phyloP scores from a whole-genome alignment of 352 stramenopile species.

The Phytophthora chlamydospora region DNA sequence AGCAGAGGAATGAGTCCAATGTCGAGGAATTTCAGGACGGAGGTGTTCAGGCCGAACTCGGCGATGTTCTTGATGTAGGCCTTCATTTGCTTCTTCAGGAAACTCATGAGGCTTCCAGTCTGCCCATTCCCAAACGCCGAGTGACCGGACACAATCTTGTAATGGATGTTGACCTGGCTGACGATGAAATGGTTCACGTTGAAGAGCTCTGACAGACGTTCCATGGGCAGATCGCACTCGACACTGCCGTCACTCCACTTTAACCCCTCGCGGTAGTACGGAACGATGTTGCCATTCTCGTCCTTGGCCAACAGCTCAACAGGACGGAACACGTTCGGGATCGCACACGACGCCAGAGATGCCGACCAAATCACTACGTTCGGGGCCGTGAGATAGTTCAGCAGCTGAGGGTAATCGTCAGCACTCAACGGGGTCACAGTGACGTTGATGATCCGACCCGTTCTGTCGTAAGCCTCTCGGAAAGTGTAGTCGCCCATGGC shows the following conservation, averaged over 20 bases:
- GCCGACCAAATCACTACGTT: conserved; percentile 99
- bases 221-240: conserved; percentile 96
- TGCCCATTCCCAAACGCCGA: conserved; percentile 76
- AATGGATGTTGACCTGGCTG: conserved; percentile 93
- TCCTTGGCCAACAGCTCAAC: conserved; percentile 97
- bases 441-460: conserved; percentile 98
- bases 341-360: conserved; percentile 93
- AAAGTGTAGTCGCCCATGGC: conserved; percentile 99
- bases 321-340: conserved; percentile 95
- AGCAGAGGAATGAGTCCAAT: conserved; percentile 83
- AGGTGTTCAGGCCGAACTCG: conserved; percentile 86
- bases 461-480: conserved; percentile 97
- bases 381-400: conserved; percentile 99
- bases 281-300: conserved; percentile 78
- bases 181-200: conserved; percentile 99
- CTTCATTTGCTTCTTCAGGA: conserved; percentile 96
- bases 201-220: conserved; percentile 96
- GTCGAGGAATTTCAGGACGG: conserved; percentile 83
- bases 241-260: conserved; percentile 96
- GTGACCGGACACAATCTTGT: conserved; percentile 87
- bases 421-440: conserved; percentile 93
- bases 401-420: conserved; percentile 94
- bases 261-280: conserved; percentile 78
- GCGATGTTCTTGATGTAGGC: conserved; percentile 90
- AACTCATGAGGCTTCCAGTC: conserved; percentile 88